Base-by-base conservation (phyloP, 805 yeast genomes). In the Nakazawaea sp. region DNA sequence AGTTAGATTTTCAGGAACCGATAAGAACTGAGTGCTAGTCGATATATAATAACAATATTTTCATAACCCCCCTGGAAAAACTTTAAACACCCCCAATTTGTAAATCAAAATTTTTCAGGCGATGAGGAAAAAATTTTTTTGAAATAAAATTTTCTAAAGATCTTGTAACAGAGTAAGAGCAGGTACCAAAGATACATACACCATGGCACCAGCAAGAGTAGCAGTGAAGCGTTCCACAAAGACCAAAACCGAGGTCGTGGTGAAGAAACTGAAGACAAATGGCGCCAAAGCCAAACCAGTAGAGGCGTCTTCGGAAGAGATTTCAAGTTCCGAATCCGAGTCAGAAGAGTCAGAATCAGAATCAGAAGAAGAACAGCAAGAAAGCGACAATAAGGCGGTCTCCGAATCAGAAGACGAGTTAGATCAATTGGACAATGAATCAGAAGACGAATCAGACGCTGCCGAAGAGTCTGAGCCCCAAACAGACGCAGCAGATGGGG, bases 401-500 rank as follows among this genome's bases (percentile, higher is more conserved):
- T 47, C 43, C 20, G 63, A 56, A 3, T 47, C 44, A 24, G 50
- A 49, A 4, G 56, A 47, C 10, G 55, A 47, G 18, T 55, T 45
- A 25, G 60, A 50, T 6, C 60, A 52, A 27, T 35, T 36, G 20
- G 53, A 48, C 2, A 50, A 50, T 9, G 61, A 59, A 19, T 50
- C 45, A 10, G 53, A 47, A 20, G 53, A 47, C 31, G 62, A 56
- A 8, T 32, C 35, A 18, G 53, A 50, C 33, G 52, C 47, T 13
- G 54, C 51, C 18, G 56, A 33, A 16, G 38, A 21, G 6, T 27
- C 49, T 5, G 55, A 52, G 12, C 58, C 51, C 12, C 61, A 50
- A 8, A 60, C 57, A 15, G 54, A 51, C 8, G 48, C 42, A 3
- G 47, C 32, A 7, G 55, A 38, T 5, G 53, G 56, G 23, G 46